Base-by-base conservation (phyloP, 495 filamentous ascomycete species). In the Amorphotheca resinae region DNA sequence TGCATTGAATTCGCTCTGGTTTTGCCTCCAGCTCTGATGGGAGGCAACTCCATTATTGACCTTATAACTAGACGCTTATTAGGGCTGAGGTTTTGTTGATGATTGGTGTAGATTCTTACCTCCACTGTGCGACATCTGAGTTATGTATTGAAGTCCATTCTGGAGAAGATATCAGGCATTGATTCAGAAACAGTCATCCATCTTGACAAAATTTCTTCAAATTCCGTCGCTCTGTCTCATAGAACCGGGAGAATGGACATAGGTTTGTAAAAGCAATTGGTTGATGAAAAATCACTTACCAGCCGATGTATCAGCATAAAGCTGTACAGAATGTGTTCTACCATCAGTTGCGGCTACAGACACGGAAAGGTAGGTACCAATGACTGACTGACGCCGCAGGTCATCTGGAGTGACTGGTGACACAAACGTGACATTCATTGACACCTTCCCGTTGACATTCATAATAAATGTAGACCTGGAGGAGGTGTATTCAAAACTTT, bases 351-450 rank as follows among this genome's bases (percentile, higher is more conserved):
- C 65, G 26, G 35, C 54, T 9, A 84, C 82, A 44, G 79, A 68
- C 18, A 89, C 69, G 12, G 76, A 73, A 18, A 95, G 55, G 58
- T 96, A 96, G n/a, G 82, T 81, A 18, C 86, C 87, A 25, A 87
- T 84, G 33, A 93, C 74, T 22, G 84, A 83, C 63, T 96, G 89
- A 33, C 87, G 75, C 46, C 79, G 68, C 48, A 87, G 79, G 49
- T 91, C 93, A 8, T 80, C 79, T 1, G 87, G 82, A 9, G 84
- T 94, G 33, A 96, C 82, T 0, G 89, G 89, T 3, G 84, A 87
- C 23, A 94, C 64, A 57, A 95, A 95, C 0, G 83, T 86, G 16
- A 93, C 67, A 2, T 74, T 78, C 59, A 96, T 65, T 45, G 80
- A 70, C 21, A 82, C 65, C 35, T 75, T 67, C 1, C 72, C 64